Conservation (phyloP, 768 basidiomycete genomes). For the Hemileccinum impolitum region DNA sequence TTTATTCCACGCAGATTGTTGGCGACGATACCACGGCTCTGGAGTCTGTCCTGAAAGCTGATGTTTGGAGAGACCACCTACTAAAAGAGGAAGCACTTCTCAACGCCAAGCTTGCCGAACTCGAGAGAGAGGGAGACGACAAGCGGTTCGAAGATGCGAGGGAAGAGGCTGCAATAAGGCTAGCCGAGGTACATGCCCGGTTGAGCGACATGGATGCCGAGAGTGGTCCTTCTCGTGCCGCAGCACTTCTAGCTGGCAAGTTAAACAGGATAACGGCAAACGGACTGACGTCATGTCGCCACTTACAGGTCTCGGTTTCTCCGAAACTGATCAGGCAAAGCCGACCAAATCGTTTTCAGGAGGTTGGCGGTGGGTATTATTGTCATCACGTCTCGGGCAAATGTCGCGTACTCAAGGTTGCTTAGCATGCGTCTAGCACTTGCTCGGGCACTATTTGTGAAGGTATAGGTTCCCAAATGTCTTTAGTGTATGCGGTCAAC, state of each 20-base stretch:
- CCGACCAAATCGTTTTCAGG: conserved; percentile 88
- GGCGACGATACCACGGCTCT: conserved; percentile 93
- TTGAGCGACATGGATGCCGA: conserved; percentile 98
- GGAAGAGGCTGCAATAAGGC: conserved; percentile 76
- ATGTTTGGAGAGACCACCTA: conserved; percentile 95
- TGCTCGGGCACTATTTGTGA: conserved; percentile 94
- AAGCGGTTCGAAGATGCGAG: conserved; percentile 79
- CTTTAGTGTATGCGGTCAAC: not conserved
- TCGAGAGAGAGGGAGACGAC: conserved; percentile 75
- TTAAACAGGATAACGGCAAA: not conserved
- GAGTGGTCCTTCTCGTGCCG: conserved; percentile 93
- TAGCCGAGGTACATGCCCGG: conserved; percentile 81
- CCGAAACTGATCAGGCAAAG: conserved; percentile 78
- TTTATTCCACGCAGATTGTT: conserved; percentile 53
- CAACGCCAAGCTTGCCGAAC: conserved; percentile 63
- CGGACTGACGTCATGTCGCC: not conserved
- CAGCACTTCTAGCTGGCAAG: conserved; percentile 80
- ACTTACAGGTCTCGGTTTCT: conserved; percentile 79
- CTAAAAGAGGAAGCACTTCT: conserved; percentile 78
- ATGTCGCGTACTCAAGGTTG: not conserved
- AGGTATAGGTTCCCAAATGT: conserved; percentile 41
- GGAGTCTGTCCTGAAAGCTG: conserved; percentile 97
- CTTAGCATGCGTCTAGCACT: conserved; percentile 91
- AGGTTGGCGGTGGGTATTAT: conserved; percentile 78
- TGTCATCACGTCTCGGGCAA: not conserved